These are phyloP conservation scores for Leccinum arenicola DNA, from an alignment of 768 basidiomycete species.

Conservation along the genomic window DNA sequence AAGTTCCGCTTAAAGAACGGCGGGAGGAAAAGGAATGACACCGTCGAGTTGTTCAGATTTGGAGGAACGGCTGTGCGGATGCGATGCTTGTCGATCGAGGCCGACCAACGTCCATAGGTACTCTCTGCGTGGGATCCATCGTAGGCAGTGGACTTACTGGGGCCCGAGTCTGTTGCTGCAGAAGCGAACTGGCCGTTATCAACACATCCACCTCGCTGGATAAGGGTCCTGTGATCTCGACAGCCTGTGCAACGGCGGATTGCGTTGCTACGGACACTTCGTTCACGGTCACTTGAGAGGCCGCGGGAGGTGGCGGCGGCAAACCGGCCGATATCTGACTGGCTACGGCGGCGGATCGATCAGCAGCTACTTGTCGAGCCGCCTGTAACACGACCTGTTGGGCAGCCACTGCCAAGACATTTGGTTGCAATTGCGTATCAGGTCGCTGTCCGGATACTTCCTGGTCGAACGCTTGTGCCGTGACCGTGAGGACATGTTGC, in stretches of 20 bases:
- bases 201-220: constrained; percentile 82
- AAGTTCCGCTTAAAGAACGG: constrained; percentile 27
- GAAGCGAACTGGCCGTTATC: constrained; percentile 59
- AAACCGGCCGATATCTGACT: constrained; percentile 40
- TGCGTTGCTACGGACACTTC: constrained; percentile 64
- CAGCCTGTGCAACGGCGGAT: constrained; percentile 79
- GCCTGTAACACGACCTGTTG: constrained; percentile 82
- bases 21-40: constrained; percentile 22
- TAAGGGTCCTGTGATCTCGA: constrained; percentile 67
- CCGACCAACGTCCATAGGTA: constrained; percentile 31
- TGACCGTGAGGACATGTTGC: constrained; percentile 70
- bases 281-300: constrained; percentile 49
- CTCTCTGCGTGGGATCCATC: constrained; percentile 27
- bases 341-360: constrained; percentile 44
- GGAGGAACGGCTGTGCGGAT: constrained; percentile 25
- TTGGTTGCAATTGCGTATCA: constrained; percentile 47
- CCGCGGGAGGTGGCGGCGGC: constrained; percentile 29
- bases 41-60: constrained; percentile 20
- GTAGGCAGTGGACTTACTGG: constrained; percentile 26
- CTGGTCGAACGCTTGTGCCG: constrained; percentile 74
- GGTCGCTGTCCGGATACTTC: constrained; percentile 55
- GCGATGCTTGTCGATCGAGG: constrained; percentile 36
- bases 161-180: constrained; percentile 42
- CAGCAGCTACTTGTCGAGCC: constrained; percentile 56
- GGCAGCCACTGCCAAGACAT: constrained; percentile 67